Evolutionary conservation across 495 filamentous ascomycete genomes (phyloP).

Genomic region (Terfezia boudieri): DNA sequence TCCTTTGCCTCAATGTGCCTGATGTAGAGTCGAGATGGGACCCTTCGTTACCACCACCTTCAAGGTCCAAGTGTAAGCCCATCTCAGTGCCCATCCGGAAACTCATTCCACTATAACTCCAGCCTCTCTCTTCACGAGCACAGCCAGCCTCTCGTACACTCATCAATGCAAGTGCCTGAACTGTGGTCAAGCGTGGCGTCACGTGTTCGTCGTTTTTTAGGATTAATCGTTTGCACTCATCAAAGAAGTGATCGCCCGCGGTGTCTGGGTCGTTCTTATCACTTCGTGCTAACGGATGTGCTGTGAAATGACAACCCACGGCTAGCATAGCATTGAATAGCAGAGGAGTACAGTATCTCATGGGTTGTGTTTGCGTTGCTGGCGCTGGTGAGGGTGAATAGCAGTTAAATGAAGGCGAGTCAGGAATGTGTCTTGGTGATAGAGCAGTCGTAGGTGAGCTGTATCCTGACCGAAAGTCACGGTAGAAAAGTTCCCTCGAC

Average conservation of each 20-base stretch:
- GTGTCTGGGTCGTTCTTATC: conserved; percentile 53
- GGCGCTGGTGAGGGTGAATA: conserved; percentile 10
- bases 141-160: conserved; percentile 92
- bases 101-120: conserved; percentile 96
- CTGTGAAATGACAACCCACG: conserved; percentile 90
- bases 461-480: conserved; percentile 51
- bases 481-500: conserved; percentile 70
- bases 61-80: conserved; percentile 61
- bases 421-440: background rate
- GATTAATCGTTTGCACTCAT: conserved; percentile 76
- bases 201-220: conserved; percentile 85
- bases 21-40: background rate
- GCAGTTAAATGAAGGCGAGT: conserved; percentile 21
- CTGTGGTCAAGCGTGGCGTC: conserved; percentile 72
- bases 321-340: conserved; percentile 94
- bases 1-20: background rate
- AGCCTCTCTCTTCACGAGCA: conserved; percentile 82
- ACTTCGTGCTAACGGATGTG: conserved; percentile 42
- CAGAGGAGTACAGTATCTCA: conserved; percentile 57
- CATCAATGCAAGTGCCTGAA: conserved; percentile 89
- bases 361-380: background rate
- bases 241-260: conserved; percentile 91
- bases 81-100: conserved; percentile 97
- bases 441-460: background rate
- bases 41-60: conserved; percentile 7